These are phyloP conservation scores for Daphne laureola DNA, from an alignment of 441 rosid genomes.

Conservation along the genomic window DNA sequence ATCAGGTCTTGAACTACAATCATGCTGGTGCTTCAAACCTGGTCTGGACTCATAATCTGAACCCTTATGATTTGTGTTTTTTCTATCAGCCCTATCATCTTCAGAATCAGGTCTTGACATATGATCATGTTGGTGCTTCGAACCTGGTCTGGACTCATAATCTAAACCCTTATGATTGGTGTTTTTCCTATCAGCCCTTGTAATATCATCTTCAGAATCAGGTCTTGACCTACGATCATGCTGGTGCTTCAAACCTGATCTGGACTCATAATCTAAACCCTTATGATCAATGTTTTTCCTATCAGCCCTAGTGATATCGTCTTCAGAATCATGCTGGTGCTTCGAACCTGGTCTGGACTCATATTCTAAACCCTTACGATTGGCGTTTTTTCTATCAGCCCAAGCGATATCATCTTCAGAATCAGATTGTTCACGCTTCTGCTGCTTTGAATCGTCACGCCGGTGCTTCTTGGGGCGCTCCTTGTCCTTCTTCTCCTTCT, in stretches of 20 bases:
- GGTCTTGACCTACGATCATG: not conserved
- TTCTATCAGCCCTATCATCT: too few relatives aligned
- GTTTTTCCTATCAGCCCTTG: conserved; percentile 19
- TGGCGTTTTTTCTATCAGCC: conserved; percentile 21
- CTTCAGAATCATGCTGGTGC: conserved; percentile 18
- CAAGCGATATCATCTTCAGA: conserved; percentile 33
- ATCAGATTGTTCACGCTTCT: conserved; percentile 29
- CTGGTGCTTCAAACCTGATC: conserved; percentile 15
- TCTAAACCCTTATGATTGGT: conserved; percentile 19
- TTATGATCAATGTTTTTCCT: conserved; percentile 19
- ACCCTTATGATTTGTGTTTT: too few relatives aligned
- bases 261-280: conserved; percentile 25
- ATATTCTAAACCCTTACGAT: conserved; percentile 20
- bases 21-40: too few relatives aligned
- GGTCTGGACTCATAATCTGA: too few relatives aligned
- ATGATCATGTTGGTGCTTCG: not conserved
- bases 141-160: conserved; percentile 26
- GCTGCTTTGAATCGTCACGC: conserved; percentile 32
- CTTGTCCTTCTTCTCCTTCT: conserved; percentile 41
- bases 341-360: conserved; percentile 25
- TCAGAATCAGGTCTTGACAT: too few relatives aligned
- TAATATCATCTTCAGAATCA: conserved; percentile 30
- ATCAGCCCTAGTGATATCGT: conserved; percentile 27
- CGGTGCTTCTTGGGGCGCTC: conserved; percentile 33
- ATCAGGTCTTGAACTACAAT: too few relatives aligned